phyloP scores from a whole-genome alignment of 768 basidiomycete species.

The Leccinum boreale region DNA sequence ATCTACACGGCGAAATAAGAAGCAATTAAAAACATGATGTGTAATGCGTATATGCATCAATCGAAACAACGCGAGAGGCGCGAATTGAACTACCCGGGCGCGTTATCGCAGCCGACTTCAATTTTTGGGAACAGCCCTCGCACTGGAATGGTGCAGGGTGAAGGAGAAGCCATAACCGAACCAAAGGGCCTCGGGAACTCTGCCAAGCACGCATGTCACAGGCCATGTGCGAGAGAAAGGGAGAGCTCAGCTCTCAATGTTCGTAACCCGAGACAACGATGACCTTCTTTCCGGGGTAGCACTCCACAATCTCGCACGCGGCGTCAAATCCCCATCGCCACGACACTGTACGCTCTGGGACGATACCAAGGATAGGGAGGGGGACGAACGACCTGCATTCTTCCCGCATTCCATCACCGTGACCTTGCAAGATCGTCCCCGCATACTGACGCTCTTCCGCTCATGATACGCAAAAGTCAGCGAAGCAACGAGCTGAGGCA shows the following conservation, averaged over 20 bases:
- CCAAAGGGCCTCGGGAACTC: background rate
- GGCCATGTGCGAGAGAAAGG: background rate
- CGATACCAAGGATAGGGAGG: background rate
- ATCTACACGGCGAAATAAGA: background rate
- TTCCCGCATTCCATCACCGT: background rate
- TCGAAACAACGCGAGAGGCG: background rate
- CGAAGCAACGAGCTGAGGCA: slow-evolving; percentile 32
- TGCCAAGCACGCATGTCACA: background rate
- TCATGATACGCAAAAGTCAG: slow-evolving; percentile 28
- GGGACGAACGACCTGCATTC: slow-evolving; percentile 11
- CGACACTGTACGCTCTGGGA: background rate
- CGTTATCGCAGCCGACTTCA: background rate
- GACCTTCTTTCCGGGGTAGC: slow-evolving; percentile 21
- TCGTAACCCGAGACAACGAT: slow-evolving; percentile 21
- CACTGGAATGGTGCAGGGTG: background rate
- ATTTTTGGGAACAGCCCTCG: background rate
- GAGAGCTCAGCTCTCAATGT: slow-evolving; percentile 21
- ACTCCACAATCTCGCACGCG: slow-evolving; percentile 11
- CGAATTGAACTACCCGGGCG: background rate
- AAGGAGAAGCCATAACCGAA: background rate
- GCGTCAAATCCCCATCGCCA: background rate
- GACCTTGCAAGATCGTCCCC: slow-evolving; percentile 13
- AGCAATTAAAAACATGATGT: background rate
- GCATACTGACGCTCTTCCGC: slow-evolving; percentile 14
- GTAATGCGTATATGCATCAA: background rate